phyloP scores from a whole-genome alignment of 148 eudicot genomes.

The Diospyros lotus region DNA sequence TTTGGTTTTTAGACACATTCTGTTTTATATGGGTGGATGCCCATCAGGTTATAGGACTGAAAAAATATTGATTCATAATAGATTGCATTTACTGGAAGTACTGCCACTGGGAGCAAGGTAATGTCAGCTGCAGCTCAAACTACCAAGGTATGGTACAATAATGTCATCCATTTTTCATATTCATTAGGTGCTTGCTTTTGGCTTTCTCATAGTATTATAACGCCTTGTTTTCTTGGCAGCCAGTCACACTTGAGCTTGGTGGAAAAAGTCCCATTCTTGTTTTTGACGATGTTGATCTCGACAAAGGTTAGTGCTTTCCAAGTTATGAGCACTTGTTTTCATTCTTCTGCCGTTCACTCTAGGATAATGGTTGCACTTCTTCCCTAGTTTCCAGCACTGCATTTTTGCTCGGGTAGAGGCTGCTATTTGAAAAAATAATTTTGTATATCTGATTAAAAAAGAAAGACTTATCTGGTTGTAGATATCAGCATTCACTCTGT shows the following conservation, averaged over 20 bases:
- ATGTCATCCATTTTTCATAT: neutral
- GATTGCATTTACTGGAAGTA: constrained; percentile 97
- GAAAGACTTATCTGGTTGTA: neutral
- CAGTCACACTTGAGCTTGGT: constrained; percentile 94
- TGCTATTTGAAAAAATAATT: neutral
- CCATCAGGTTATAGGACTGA: neutral
- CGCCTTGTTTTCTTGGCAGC: constrained; percentile 44
- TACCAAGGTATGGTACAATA: constrained; percentile 57
- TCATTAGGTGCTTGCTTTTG: neutral
- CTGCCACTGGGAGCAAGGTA: constrained; percentile 87
- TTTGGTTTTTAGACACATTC: neutral
- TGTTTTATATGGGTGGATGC: neutral
- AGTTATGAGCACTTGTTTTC: neutral
- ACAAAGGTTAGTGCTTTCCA: constrained; percentile 60
- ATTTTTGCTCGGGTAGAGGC: no score
- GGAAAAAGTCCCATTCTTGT: constrained; percentile 97
- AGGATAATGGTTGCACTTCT: neutral
- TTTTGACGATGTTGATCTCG: constrained; percentile 94
- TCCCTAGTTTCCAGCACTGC: no score
- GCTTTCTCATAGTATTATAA: constrained; percentile 11
- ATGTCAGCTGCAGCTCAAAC: constrained; percentile 89
- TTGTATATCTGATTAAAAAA: neutral
- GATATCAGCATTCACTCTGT: neutral
- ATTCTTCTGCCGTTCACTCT: neutral
- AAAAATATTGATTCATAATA: constrained; percentile 27